Base-by-base conservation (phyloP, 2,329 filamentous ascomycete genomes). In the Penicillium sp. region DNA sequence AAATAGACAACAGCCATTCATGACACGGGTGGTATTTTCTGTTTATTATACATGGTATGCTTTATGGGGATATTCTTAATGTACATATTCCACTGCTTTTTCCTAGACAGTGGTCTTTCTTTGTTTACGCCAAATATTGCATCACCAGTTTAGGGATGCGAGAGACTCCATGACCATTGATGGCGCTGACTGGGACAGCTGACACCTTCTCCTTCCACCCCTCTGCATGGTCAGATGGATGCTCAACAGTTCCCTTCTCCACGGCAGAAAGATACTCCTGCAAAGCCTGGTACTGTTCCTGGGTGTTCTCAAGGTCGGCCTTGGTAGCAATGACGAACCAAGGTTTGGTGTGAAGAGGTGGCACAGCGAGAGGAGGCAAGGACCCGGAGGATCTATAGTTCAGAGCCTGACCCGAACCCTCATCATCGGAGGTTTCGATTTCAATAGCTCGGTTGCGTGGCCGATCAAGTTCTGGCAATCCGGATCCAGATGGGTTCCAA, bases 261-360 rank as follows among this genome's bases (percentile, higher is more conserved):
- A 98, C 84, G 4, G 80, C 81, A 4, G 85, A 82, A 4, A 99
- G 79, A 76, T 97, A 97, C 9, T 79, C 78, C 67, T 88, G 88
- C 68, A 99, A 80, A 56, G 80, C 78, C 38, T 77, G 78, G 75
- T 92, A 99, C 73, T 95, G 96, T 26, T 88, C 85, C 75, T 93
- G 86, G 1, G 95, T 96, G 3, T 85, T 85, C 3, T 89, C 86
- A 58, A 96, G 76, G 75, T 98, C 94, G 0, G 92, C 93, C 79
- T 98, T 98, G 22, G 93, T 97, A 1, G 92, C 94, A 47, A 97
- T 88, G 5, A 97, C 93, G 72, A 96, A 95, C 95, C 95, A 99
- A 0, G 95, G 93, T 80, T 99, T 99, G 37, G 86, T 87, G n/a
- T 91, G 91, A 67, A 98, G 96, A 44, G 90, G 87, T n/a, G 91